Percentiles rank a stretch among this genome's conserved stretches.
phyloP scores from a whole-genome alignment of 108 stramenopile genomes.

The Nitzschia palea region DNA sequence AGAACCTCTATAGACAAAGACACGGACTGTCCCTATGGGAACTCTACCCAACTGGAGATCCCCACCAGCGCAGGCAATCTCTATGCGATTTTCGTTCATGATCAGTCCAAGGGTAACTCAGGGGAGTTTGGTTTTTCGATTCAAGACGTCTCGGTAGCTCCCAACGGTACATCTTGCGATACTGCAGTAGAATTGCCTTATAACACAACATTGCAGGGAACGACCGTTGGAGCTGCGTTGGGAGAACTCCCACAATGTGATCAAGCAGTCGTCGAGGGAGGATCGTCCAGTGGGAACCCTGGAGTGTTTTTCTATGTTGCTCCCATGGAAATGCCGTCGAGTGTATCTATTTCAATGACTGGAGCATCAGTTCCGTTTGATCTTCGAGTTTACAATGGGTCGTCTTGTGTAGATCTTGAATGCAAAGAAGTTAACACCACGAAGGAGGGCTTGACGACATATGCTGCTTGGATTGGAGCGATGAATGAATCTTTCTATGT shows the following conservation, averaged over 20 bases:
- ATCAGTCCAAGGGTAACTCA: background rate
- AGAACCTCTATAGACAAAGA: background rate
- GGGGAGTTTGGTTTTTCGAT: constrained; percentile 10
- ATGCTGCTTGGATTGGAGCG: background rate
- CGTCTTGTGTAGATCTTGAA: background rate
- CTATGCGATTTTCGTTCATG: background rate
- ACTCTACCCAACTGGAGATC: background rate
- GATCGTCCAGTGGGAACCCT: background rate
- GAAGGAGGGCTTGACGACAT: background rate
- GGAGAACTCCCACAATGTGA: background rate
- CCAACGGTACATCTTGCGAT: background rate
- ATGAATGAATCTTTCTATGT: background rate
- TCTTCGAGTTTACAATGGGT: background rate
- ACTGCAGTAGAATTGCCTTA: background rate
- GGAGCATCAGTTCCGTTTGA: background rate
- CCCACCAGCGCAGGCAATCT: background rate
- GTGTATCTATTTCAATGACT: background rate
- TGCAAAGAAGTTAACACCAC: background rate
- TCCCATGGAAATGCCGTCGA: background rate
- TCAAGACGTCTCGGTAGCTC: background rate
- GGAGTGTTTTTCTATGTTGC: constrained; percentile 5
- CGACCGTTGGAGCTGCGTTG: constrained; percentile 3
- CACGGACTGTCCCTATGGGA: constrained; percentile 5
- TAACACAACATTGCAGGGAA: background rate
- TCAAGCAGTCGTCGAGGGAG: background rate